Evolutionary conservation across 2,329 filamentous ascomycete species (phyloP).

Genomic region (Scedosporium aurantiacum): DNA sequence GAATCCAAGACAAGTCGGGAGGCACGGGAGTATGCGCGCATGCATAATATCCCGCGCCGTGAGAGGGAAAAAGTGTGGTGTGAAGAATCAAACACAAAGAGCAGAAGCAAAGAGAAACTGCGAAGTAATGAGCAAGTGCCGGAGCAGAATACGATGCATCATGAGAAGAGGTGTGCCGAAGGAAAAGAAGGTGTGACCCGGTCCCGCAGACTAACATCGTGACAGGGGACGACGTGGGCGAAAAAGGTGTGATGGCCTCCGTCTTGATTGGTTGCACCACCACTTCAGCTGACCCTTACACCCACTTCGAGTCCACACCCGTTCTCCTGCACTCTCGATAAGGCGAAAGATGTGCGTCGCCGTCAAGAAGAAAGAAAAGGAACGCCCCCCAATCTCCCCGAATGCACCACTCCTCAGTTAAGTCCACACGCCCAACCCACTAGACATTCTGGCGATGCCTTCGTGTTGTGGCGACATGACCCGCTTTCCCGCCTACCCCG

Average conservation of each 20-base stretch:
- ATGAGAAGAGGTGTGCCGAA: not conserved
- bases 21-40: not conserved
- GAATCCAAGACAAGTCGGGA: not conserved
- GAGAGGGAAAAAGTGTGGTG: not conserved
- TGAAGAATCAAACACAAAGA: not conserved
- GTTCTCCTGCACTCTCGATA: not conserved
- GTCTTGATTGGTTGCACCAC: not conserved
- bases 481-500: not conserved
- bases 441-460: conserved; percentile 5
- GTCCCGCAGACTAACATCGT: not conserved
- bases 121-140: not conserved
- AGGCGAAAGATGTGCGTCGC: not conserved
- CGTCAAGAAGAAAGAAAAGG: not conserved
- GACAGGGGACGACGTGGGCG: not conserved
- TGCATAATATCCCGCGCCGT: not conserved
- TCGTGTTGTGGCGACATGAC: conserved; percentile 12
- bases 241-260: not conserved
- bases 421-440: not conserved
- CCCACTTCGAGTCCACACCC: not conserved
- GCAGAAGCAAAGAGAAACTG: not conserved
- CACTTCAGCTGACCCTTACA: not conserved
- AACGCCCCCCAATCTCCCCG: not conserved
- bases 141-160: not conserved
- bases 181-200: not conserved
- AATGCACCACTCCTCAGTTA: no score